Base-by-base conservation (phyloP, 345 rosid genomes). In the Hypericum perforatum region DNA sequence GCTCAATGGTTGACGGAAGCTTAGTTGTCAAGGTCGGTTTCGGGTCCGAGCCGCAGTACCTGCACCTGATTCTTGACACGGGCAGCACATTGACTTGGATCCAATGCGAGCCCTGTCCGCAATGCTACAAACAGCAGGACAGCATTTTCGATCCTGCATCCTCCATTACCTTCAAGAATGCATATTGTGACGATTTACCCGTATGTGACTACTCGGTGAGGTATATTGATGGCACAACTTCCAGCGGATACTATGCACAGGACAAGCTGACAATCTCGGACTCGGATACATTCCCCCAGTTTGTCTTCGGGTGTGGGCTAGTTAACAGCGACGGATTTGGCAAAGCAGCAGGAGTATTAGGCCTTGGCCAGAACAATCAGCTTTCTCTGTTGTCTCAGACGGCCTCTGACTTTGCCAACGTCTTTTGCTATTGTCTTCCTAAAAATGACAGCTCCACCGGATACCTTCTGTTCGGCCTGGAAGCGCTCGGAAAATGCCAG, bases 351-450 rank as follows among this genome's bases (percentile, higher is more conserved):
- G 75, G 75, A 3, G n/a, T 71, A 7, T 59, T 71, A 10, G 75
- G 59, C 14, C 16, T 66, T 5, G 65, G 68, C 0, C 44, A 6
- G 15, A 62, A 49, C 16, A 37, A 8, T 4, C 32, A 1, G 4
- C 22, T 36, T 43, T 54, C 71, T 11, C 32, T 71, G 0, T 13
- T 52, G 8, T 50, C 71, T 8, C 71, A 66, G 51, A 66, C 56
- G 4, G 10, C 49, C 3, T 0, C 10, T 0, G 7, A 37, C 42
- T 43, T 51, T 5, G 11, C 12, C 32, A 11, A 41, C 6, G 6
- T 43, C 6, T 65, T 70, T 45, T 66, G 71, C 47, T 44, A 71
- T 49, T 71, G 75, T 43, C 65, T 66, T 7, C 75, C 71, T 1
- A 8, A 42, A 32, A 3, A 15, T 3, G 57, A 43, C 12, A 16